Evolutionary conservation across 352 stramenopile species (phyloP).

Genomic region (Phytophthora sojae): DNA sequence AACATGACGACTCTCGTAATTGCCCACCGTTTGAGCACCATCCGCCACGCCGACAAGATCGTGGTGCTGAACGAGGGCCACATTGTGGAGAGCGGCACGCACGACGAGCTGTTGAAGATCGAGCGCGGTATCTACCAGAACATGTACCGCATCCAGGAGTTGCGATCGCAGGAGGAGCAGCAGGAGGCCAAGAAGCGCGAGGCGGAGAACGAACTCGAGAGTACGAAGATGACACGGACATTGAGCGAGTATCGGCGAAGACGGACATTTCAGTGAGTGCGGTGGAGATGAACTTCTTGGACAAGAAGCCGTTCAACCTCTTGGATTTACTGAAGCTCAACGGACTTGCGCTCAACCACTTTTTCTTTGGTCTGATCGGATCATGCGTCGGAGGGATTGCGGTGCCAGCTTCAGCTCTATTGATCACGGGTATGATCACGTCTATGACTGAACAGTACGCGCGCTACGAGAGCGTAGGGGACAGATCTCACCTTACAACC

Average conservation of each 20-base stretch:
- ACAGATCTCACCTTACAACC: slow-evolving; percentile 32
- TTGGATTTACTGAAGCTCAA: slow-evolving; percentile 17
- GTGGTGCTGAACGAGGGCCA: no score
- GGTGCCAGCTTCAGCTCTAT: slow-evolving; percentile 41
- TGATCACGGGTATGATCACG: slow-evolving; percentile 48
- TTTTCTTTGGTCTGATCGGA: slow-evolving; percentile 13
- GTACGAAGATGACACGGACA: slow-evolving; percentile 17
- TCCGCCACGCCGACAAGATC: slow-evolving; percentile 31
- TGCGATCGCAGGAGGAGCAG: slow-evolving; percentile 18
- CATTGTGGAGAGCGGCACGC: slow-evolving; percentile 47
- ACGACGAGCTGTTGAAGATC: slow-evolving; percentile 52
- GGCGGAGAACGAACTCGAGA: not conserved
- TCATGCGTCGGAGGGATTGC: slow-evolving; percentile 34
- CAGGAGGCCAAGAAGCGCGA: slow-evolving; percentile 16
- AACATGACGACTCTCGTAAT: slow-evolving; percentile 72
- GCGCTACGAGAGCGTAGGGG: slow-evolving; percentile 34
- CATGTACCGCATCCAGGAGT: slow-evolving; percentile 70
- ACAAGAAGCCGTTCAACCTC: no score
- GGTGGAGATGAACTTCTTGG: slow-evolving; percentile 25
- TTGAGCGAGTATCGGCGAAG: slow-evolving; percentile 21
- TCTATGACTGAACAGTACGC: slow-evolving; percentile 55
- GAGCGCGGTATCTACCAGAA: slow-evolving; percentile 83
- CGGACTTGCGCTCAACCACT: slow-evolving; percentile 9
- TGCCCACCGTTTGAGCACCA: slow-evolving; percentile 55
- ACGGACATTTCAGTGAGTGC: slow-evolving; percentile 26